Evolutionary conservation across 495 filamentous ascomycete species (phyloP).

Genomic region (Aspergillus diversus): DNA sequence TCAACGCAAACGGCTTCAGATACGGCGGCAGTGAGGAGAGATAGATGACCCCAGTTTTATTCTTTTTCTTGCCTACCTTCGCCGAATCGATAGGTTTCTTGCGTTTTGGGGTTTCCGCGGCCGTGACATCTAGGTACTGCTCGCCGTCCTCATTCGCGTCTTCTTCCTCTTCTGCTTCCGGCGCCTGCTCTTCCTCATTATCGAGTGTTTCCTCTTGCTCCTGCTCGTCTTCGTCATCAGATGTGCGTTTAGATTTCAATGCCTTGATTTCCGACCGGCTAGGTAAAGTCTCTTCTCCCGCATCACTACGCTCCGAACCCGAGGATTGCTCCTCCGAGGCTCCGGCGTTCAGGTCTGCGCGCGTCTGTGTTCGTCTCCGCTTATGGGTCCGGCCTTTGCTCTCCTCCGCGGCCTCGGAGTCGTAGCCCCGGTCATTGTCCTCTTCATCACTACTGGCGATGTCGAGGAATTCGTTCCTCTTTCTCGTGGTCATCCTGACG

Average conservation of each 20-base stretch:
- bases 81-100: constrained; percentile 29
- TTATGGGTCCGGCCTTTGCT: constrained; percentile 68
- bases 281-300: constrained; percentile 20
- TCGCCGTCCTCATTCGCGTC: constrained; percentile 14
- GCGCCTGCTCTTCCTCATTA: constrained; percentile 1
- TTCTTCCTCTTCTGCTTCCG: neutral
- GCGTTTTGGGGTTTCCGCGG: constrained; percentile 21
- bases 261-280: neutral
- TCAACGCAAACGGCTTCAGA: constrained; percentile 85
- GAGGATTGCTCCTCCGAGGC: constrained; percentile 25
- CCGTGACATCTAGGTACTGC: constrained; percentile 26
- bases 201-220: constrained; percentile 18
- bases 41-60: constrained; percentile 78
- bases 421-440: constrained; percentile 60
- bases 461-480: constrained; percentile 77
- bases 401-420: constrained; percentile 69
- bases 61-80: constrained; percentile 29
- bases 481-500: constrained; percentile 63
- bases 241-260: neutral
- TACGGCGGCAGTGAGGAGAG: constrained; percentile 91
- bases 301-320: constrained; percentile 25
- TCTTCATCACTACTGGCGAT: constrained; percentile 68
- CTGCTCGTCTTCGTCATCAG: constrained; percentile 16
- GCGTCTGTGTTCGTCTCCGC: constrained; percentile 56
- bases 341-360: constrained; percentile 9